phyloP scores from a whole-genome alignment of 768 basidiomycete species.

The Suillus tomentosus region DNA sequence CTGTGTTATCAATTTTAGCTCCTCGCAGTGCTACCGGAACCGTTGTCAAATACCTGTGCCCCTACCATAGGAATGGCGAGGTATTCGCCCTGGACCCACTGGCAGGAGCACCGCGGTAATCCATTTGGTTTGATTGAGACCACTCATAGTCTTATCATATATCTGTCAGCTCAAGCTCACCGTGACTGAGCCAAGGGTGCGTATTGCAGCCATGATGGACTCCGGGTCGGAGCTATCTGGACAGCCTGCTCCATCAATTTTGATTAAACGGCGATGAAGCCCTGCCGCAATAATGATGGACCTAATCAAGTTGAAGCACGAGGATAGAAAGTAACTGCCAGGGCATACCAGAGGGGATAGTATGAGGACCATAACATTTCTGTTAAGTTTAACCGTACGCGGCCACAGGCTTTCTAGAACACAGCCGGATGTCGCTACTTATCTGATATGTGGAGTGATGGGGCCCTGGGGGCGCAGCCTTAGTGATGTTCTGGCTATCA shows the following conservation, averaged over 20 bases:
- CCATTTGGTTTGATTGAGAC: too few relatives aligned
- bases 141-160: too few relatives aligned
- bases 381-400: too few relatives aligned
- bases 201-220: too few relatives aligned
- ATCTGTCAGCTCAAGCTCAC: neutral
- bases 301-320: neutral
- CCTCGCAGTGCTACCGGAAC: neutral
- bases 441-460: neutral
- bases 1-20: neutral
- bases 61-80: too few relatives aligned
- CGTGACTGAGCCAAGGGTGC: too few relatives aligned
- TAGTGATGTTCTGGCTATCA: neutral
- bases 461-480: neutral
- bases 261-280: neutral
- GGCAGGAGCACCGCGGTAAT: too few relatives aligned
- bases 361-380: neutral
- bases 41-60: too few relatives aligned
- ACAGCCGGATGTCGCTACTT: neutral
- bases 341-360: neutral
- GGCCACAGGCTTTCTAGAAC: neutral
- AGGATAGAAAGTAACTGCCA: neutral
- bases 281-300: neutral
- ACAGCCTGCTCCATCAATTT: slow-evolving; percentile 3
- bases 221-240: neutral
- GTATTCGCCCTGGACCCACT: too few relatives aligned